Base-by-base conservation (phyloP, 2,329 filamentous ascomycete species). In the Fusarium sambucinum region DNA sequence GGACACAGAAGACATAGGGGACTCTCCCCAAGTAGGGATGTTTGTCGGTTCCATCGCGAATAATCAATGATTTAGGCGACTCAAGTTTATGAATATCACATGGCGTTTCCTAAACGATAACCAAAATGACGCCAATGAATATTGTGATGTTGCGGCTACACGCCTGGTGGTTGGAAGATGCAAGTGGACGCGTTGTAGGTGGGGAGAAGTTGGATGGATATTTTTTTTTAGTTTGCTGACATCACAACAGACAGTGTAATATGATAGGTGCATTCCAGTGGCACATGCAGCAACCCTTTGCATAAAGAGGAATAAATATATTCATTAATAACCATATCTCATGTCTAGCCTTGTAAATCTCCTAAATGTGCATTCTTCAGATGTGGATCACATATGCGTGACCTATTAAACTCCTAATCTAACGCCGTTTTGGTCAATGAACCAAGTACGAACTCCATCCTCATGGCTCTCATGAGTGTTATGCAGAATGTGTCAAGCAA, bases 21-120 rank as follows among this genome's bases (percentile, higher is more conserved):
- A 38, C n/a, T 19, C 12, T 77, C 56, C 77, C 79, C 60, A 68
- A 74, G 35, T 78, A 76, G 17, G 74, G 76, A 51, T 71, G 68
- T 30, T 72, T 75, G 33, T 76, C 14, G 72, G 44, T 54, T 75
- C 74, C 75, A 78, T 78, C 51, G 66, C 59, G 42, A 63, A 65
- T 63, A 54, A 66, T 60, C 50, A 44, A 52, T 44, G 46, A 57
- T 48, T 42, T 42, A 23, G 51, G 50, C 44, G 33, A 53, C 33
- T 25, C n/a, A 10, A 46, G 27, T 21, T 10, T 40, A 33, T n/a
- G 17, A 21, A 53, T 56, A 69, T 71, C 47, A 74, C 69, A 74
- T 74, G 64, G 60, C 59, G 59, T 55, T 58, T 42, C 21, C 52
- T 25, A 46, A 21, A 47, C 44, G 23, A 41, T 48, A 52, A 46